Evolutionary conservation across 2,329 filamentous ascomycete genomes (phyloP).

Genomic region (Trichoderma aggressivum): DNA sequence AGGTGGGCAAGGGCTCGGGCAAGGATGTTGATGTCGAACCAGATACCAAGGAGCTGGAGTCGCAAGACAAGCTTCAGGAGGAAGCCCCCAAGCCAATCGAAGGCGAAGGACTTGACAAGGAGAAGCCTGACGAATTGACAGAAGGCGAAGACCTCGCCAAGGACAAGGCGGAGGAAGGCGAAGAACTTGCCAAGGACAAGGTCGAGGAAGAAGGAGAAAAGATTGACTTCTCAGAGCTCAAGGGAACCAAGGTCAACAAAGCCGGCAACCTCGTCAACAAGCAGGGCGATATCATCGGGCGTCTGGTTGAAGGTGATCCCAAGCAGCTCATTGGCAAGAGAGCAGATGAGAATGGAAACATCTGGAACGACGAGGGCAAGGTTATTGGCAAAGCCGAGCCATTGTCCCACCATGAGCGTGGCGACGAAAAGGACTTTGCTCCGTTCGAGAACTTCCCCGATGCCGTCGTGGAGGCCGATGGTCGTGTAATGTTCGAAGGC

Average conservation of each 20-base stretch:
- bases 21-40: neutral
- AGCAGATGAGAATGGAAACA: slow-evolving; percentile 63
- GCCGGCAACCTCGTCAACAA: slow-evolving; percentile 54
- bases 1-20: neutral
- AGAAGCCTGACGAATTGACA: neutral
- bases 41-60: neutral
- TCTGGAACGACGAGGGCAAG: slow-evolving; percentile 69
- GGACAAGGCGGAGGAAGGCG: neutral
- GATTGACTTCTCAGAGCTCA: slow-evolving; percentile 48
- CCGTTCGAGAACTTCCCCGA: slow-evolving; percentile 59
- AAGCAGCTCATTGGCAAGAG: slow-evolving; percentile 62
- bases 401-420: slow-evolving; percentile 49
- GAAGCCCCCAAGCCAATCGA: neutral
- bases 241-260: slow-evolving; percentile 57
- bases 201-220: slow-evolving; percentile 26
- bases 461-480: slow-evolving; percentile 51
- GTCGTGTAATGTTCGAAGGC: slow-evolving; percentile 48
- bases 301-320: slow-evolving; percentile 60
- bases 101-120: neutral
- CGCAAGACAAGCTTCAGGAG: neutral
- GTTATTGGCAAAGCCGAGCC: slow-evolving; percentile 65
- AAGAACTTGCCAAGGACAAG: slow-evolving; percentile 17
- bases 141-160: neutral
- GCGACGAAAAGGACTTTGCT: slow-evolving; percentile 44
- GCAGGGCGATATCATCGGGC: slow-evolving; percentile 55